A percentile compares a stretch with the other conserved stretches of the same genome.
These are phyloP conservation scores for Rubia occidens DNA, from an alignment of 305 asterid species.

Conservation along the genomic window DNA sequence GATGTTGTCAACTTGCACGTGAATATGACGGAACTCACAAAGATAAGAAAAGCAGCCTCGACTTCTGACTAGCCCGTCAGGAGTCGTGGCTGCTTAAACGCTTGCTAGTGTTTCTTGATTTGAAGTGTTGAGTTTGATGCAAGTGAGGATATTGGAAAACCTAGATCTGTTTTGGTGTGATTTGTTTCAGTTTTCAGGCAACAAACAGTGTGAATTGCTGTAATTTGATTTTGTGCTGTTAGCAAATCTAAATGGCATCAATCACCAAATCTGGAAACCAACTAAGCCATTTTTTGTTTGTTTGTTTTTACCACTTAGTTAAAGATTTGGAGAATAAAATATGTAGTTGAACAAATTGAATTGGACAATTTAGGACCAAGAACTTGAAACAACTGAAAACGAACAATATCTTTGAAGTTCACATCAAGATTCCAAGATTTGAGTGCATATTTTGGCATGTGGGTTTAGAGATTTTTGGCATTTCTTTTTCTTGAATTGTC, in stretches of 20 bases:
- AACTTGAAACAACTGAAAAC: slow-evolving; percentile 1
- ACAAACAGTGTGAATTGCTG: not conserved
- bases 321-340: not conserved
- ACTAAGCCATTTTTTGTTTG: not conserved
- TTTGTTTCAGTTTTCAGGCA: not conserved
- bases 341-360: not conserved
- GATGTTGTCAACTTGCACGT: not conserved
- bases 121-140: not conserved
- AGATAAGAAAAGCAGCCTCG: not conserved
- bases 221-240: not conserved
- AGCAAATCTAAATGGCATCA: not conserved
- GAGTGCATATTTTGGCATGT: slow-evolving; percentile 31
- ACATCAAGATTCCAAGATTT: slow-evolving; percentile 4
- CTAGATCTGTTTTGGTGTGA: not conserved
- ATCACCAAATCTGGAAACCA: not conserved
- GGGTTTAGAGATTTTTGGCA: slow-evolving; percentile 20
- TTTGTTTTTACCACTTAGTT: not conserved
- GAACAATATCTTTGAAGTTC: slow-evolving; percentile 1
- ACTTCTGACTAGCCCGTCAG: not conserved
- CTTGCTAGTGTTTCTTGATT: not conserved
- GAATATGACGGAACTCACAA: not conserved
- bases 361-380: not conserved
- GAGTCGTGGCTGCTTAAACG: not conserved
- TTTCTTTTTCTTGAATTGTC: not conserved
- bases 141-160: not conserved